Base-by-base conservation (phyloP, 768 basidiomycete species). In the Leccinum subgranulosum region DNA sequence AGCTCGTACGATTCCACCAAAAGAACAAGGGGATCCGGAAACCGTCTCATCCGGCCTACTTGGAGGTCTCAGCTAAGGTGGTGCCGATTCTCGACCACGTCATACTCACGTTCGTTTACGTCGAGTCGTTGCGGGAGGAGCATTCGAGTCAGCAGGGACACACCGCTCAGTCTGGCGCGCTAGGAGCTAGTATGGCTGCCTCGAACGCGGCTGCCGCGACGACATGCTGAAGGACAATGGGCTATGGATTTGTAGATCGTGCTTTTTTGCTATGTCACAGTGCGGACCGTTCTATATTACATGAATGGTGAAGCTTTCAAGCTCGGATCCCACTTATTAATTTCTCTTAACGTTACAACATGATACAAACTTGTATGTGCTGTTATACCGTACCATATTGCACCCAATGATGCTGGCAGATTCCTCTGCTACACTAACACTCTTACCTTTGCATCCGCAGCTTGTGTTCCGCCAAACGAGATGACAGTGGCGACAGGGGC, bases 101-200 rank as follows among this genome's bases (percentile, higher is more conserved):
- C 51, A 60, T 72, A 19, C 54, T 71, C 45, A 72, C 69, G 0
- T 73, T 69, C 45, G 31, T 65, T 43, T 68, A 61, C 23, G 21
- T 61, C 0, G 67, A 69, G 50, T 56, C 29, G n/a, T 49, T 69
- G 53, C 63, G 65, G 55, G 29, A 55, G 39, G 53, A 60, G 15
- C 56, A 21, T 25, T 9, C 6, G n/a, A 17, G 49, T 19, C 46
- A 48, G 1, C 45, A 21, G 11, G 3, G 23, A 19, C 5, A 41
- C n/a, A 8, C 47, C 12, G 25, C 17, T 3, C 17, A 6, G 7
- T 21, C 43, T 4, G 5, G 33, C 19, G 5, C 33, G 39, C 48
- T 11, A 11, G 29, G 4, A n/a, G 29, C 17, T 31, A 11, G 4
- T 3, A 28, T n/a, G 15, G 27, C 10, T 51, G 17, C 4, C 4